Evolutionary conservation across 2,329 filamentous ascomycete genomes (phyloP).

Genomic region (Aspergillus pseudoterreus): DNA sequence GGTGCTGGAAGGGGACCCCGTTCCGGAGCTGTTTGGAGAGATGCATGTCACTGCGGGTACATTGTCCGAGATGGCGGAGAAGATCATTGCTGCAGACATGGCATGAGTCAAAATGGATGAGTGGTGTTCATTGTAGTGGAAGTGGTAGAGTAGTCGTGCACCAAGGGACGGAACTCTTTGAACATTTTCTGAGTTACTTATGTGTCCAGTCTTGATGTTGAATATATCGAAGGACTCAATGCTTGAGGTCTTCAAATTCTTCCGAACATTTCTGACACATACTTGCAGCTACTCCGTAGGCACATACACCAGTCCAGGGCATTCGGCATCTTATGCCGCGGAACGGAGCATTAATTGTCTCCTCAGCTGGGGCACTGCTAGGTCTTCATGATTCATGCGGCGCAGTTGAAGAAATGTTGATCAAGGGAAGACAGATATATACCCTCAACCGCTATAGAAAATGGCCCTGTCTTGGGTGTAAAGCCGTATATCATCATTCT

Average conservation of each 20-base stretch:
- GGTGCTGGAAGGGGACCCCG: constrained; percentile 22
- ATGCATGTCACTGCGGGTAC: constrained; percentile 28
- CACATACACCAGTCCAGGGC: not conserved
- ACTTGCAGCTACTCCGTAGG: not conserved
- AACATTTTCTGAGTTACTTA: too few species aligned
- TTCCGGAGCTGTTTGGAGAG: constrained; percentile 22
- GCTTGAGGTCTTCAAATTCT: too few species aligned
- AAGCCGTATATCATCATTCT: too few species aligned
- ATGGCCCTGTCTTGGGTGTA: not conserved
- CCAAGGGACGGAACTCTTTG: too few species aligned
- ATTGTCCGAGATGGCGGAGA: constrained; percentile 24
- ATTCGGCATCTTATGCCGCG: not conserved
- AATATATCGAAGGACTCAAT: too few species aligned
- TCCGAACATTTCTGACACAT: too few species aligned
- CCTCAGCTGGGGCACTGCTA: not conserved
- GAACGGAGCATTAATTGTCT: not conserved
- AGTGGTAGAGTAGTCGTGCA: too few species aligned
- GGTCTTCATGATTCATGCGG: not conserved
- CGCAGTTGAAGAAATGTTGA: not conserved
- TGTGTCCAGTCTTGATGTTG: too few species aligned
- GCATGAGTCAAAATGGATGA: not conserved
- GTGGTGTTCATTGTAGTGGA: not conserved
- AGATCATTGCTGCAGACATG: constrained; percentile 18
- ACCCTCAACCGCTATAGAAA: not conserved
- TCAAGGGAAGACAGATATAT: not conserved